Conservation (phyloP, 2,329 filamentous ascomycete species). For the Lasiodiplodia sp. region DNA sequence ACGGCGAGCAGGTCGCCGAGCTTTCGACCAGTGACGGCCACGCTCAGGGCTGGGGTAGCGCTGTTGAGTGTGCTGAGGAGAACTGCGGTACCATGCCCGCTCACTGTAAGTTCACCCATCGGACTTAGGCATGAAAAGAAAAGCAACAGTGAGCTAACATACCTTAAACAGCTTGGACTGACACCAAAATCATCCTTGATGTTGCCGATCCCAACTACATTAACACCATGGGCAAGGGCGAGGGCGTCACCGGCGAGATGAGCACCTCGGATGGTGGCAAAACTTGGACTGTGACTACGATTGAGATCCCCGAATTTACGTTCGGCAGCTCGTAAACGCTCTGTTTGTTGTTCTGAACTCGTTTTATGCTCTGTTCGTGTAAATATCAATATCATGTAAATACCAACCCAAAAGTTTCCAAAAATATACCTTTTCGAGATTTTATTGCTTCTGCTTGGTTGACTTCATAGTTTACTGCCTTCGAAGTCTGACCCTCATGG, state of each 20-base stretch:
- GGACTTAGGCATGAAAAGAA: neutral
- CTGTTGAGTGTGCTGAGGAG: slow-evolving; percentile 50
- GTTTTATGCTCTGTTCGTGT: neutral
- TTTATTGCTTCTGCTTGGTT: neutral
- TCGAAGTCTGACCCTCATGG: no score
- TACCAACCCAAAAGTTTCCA: neutral
- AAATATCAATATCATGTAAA: neutral
- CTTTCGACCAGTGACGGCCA: slow-evolving; percentile 55
- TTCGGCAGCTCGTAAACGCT: slow-evolving; percentile 19
- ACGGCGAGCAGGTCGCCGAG: slow-evolving; percentile 49
- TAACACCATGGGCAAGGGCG: slow-evolving; percentile 46
- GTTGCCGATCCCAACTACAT: slow-evolving; percentile 49
- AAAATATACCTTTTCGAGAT: neutral
- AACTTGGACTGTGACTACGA: slow-evolving; percentile 53
- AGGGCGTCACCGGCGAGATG: slow-evolving; percentile 52
- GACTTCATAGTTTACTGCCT: no score
- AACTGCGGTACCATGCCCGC: slow-evolving; percentile 52
- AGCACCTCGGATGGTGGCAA: slow-evolving; percentile 51
- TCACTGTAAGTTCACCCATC: slow-evolving; percentile 43
- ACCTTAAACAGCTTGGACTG: slow-evolving; percentile 40
- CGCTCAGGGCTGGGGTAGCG: slow-evolving; percentile 54
- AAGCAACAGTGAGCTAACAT: neutral
- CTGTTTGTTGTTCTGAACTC: neutral
- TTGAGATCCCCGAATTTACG: slow-evolving; percentile 43
- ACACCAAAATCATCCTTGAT: slow-evolving; percentile 49